These are phyloP conservation scores for Aspergillus clavatus DNA, from an alignment of 2,329 filamentous ascomycete genomes.

Conservation along the genomic window DNA sequence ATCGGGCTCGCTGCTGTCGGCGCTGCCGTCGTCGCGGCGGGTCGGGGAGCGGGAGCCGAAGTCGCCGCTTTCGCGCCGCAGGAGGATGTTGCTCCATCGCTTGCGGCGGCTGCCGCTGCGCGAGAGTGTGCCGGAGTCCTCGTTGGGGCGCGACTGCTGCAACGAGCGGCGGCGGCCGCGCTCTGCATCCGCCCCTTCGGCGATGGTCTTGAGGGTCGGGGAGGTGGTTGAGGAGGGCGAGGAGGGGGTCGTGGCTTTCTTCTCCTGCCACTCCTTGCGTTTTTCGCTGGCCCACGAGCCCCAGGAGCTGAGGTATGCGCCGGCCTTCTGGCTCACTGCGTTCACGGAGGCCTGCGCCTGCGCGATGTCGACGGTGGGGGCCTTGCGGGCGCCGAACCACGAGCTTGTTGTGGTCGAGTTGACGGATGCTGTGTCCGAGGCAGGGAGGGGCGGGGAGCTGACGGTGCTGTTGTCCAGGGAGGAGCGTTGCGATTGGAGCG, in stretches of 20 bases:
- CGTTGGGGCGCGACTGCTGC: conserved; percentile 24
- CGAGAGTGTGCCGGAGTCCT: conserved; percentile 24
- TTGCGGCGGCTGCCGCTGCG: conserved; percentile 33
- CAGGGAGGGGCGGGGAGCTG: conserved; percentile 23
- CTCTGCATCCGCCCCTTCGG: conserved; percentile 24
- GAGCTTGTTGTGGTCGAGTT: conserved; percentile 15
- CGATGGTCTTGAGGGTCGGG: conserved; percentile 20
- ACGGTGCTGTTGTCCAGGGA: conserved; percentile 25
- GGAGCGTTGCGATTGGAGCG: conserved; percentile 25
- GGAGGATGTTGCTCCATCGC: conserved; percentile 36
- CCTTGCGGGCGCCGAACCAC: conserved; percentile 30
- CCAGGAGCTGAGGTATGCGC: conserved; percentile 61
- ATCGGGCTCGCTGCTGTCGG: conserved; percentile 20
- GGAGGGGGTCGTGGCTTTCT: conserved; percentile 26
- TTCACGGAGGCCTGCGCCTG: conserved; percentile 52
- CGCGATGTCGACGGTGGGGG: conserved; percentile 45
- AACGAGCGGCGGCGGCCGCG: conserved; percentile 28
- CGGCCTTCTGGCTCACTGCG: conserved; percentile 52
- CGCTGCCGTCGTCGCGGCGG: conserved; percentile 17
- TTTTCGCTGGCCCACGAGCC: conserved; percentile 54
- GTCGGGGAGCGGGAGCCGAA: conserved; percentile 14
- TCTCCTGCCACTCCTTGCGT: conserved; percentile 44
- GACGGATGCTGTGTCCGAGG: conserved; percentile 21
- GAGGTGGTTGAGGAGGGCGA: conserved; percentile 22
- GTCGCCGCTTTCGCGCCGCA: conserved; percentile 32